Evolutionary conservation across 2,329 filamentous ascomycete species (phyloP).

Genomic region (Trichoderma asperellum): DNA sequence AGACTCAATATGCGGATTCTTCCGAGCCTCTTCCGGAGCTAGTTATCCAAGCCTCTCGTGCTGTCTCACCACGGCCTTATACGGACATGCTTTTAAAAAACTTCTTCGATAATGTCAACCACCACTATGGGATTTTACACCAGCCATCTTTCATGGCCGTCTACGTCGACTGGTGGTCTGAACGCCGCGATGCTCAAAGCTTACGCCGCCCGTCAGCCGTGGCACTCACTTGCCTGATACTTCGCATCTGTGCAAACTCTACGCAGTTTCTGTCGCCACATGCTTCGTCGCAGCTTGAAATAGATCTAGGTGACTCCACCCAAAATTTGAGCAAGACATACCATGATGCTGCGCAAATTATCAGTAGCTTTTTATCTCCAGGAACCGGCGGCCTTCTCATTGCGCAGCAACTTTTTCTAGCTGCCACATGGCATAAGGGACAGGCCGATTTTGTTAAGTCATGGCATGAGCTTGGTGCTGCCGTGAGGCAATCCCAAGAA

Average conservation of each 20-base stretch:
- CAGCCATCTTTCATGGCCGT: conserved; percentile 15
- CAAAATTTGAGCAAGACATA: neutral
- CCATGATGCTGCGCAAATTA: conserved; percentile 13
- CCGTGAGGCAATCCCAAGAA: conserved; percentile 9
- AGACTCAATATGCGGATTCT: neutral
- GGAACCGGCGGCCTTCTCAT: neutral
- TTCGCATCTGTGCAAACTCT: conserved; percentile 21
- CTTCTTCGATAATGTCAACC: conserved; percentile 17
- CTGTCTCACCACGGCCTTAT: neutral
- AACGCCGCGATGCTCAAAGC: conserved; percentile 2
- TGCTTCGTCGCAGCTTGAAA: neutral
- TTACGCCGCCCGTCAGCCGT: neutral
- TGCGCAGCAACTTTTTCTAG: conserved; percentile 16
- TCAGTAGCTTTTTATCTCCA: conserved; percentile 10
- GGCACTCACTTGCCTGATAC: conserved; percentile 5
- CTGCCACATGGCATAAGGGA: conserved; percentile 13
- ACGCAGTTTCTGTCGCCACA: conserved; percentile 2
- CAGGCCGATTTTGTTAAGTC: conserved; percentile 18
- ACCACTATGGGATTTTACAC: conserved; percentile 14
- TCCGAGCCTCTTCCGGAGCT: neutral
- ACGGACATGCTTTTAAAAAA: conserved; percentile 7
- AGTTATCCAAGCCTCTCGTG: neutral
- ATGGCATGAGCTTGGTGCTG: conserved; percentile 20
- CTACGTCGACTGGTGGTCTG: conserved; percentile 18
- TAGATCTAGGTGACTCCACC: neutral